Conservation (phyloP, 139 green algal genomes). For the Raphidocelis subcapitata region DNA sequence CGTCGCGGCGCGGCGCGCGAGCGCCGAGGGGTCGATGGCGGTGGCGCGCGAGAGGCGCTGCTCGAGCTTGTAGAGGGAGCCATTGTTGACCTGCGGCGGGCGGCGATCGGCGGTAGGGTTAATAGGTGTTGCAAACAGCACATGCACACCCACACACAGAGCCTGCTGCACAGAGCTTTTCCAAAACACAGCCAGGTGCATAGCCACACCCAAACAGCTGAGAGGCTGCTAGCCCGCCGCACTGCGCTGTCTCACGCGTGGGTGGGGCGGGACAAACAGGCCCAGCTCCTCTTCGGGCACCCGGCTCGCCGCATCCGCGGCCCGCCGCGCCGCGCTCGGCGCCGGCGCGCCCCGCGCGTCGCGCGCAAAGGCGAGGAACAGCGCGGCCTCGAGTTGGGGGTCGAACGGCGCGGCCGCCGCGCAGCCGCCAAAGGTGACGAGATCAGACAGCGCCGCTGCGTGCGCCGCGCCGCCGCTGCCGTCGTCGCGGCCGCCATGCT, state of each 20-base stretch:
- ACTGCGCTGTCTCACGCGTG: not conserved
- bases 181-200: too few relatives aligned
- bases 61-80: conserved; percentile 43
- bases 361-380: conserved; percentile 3
- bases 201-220: too few relatives aligned
- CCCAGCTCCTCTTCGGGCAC: conserved; percentile 35
- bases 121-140: too few relatives aligned
- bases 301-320: conserved; percentile 5
- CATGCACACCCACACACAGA: too few relatives aligned
- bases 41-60: conserved; percentile 30
- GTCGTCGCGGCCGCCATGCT: too few relatives aligned
- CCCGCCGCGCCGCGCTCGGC: conserved; percentile 4
- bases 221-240: too few relatives aligned
- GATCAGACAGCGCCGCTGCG: too few relatives aligned
- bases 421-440: too few relatives aligned
- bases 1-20: not conserved
- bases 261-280: conserved; percentile 33
- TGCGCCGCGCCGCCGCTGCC: too few relatives aligned
- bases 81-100: conserved; percentile 11
- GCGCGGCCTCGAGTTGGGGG: conserved; percentile 1
- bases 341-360: not conserved
- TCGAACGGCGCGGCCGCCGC: too few relatives aligned
- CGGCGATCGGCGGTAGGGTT: too few relatives aligned
- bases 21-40: not conserved
- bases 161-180: too few relatives aligned